phyloP scores from a whole-genome alignment of 768 basidiomycete species.

The Collybiopsis luxurians region DNA sequence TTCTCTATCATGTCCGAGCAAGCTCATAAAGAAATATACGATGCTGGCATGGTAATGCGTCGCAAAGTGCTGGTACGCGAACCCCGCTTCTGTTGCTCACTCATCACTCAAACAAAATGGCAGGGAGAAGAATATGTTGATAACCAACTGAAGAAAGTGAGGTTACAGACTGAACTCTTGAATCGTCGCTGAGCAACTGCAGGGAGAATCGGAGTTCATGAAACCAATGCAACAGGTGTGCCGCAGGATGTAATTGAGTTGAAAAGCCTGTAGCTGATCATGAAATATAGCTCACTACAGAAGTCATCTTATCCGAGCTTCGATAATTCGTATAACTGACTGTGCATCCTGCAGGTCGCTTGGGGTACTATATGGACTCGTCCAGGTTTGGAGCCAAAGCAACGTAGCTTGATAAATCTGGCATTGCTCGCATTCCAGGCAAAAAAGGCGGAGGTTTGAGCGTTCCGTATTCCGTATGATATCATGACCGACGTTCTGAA shows the following conservation, averaged over 20 bases:
- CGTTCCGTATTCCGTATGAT: not conserved
- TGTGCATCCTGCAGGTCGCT: constrained; percentile 28
- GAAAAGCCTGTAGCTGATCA: not conserved
- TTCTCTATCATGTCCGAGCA: constrained; percentile 11
- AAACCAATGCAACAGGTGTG: constrained; percentile 42
- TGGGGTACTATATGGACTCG: constrained; percentile 49
- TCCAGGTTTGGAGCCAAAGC: constrained; percentile 43
- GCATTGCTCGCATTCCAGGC: constrained; percentile 41
- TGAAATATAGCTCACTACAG: constrained; percentile 30
- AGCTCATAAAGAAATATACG: constrained; percentile 39
- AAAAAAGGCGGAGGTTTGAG: constrained; percentile 38
- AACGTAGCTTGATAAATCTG: constrained; percentile 43
- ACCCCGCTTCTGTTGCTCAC: not conserved
- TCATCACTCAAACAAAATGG: too few species aligned
- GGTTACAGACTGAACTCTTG: too few species aligned
- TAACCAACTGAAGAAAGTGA: constrained; percentile 33
- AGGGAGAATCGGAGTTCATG: constrained; percentile 44
- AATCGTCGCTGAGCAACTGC: not conserved
- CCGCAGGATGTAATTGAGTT: not conserved
- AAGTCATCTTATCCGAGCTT: constrained; percentile 18
- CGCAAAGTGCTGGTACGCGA: constrained; percentile 39
- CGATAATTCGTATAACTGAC: not conserved
- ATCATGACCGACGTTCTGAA: not conserved
- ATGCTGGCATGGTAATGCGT: constrained; percentile 38
- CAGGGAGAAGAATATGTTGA: constrained; percentile 44